These are phyloP conservation scores for Phytophthora tentaculata DNA, from an alignment of 352 stramenopile species.

Conservation along the genomic window DNA sequence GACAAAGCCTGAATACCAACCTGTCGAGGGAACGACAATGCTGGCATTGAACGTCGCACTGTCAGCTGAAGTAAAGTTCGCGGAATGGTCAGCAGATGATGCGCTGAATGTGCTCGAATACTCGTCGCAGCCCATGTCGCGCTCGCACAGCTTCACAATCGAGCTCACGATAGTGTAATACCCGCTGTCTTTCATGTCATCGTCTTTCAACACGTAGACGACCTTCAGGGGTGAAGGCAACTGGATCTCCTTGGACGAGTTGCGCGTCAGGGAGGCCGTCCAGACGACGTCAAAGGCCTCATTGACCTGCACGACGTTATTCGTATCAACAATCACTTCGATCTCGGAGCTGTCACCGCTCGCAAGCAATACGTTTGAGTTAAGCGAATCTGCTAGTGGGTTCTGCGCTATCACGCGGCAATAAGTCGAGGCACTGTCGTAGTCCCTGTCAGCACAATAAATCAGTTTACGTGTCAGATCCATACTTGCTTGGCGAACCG, in stretches of 20 bases:
- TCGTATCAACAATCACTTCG: constrained; percentile 34
- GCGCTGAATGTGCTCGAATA: constrained; percentile 39
- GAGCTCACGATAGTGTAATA: constrained; percentile 60
- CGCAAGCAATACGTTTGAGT: constrained; percentile 28
- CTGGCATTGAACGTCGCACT: constrained; percentile 43
- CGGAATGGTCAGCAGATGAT: constrained; percentile 30
- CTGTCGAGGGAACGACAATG: constrained; percentile 39
- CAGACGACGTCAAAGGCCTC: constrained; percentile 36
- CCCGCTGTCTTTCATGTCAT: constrained; percentile 19
- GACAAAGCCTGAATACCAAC: constrained; percentile 47
- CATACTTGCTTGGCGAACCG: background rate
- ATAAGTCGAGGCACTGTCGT: constrained; percentile 48
- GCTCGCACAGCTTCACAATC: constrained; percentile 53
- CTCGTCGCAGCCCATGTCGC: constrained; percentile 46
- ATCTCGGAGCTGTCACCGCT: constrained; percentile 59
- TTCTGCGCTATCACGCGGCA: constrained; percentile 53
- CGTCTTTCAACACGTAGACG: constrained; percentile 23
- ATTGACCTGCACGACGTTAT: constrained; percentile 38
- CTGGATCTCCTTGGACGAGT: constrained; percentile 45
- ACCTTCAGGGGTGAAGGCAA: constrained; percentile 51
- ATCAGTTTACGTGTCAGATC: constrained; percentile 4
- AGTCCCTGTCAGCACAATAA: constrained; percentile 26
- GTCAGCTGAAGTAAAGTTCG: constrained; percentile 43
- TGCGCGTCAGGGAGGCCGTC: constrained; percentile 42
- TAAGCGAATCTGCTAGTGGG: constrained; percentile 38